Evolutionary conservation across 2,329 filamentous ascomycete species (phyloP).

Genomic region (Cladophialophora exuberans): DNA sequence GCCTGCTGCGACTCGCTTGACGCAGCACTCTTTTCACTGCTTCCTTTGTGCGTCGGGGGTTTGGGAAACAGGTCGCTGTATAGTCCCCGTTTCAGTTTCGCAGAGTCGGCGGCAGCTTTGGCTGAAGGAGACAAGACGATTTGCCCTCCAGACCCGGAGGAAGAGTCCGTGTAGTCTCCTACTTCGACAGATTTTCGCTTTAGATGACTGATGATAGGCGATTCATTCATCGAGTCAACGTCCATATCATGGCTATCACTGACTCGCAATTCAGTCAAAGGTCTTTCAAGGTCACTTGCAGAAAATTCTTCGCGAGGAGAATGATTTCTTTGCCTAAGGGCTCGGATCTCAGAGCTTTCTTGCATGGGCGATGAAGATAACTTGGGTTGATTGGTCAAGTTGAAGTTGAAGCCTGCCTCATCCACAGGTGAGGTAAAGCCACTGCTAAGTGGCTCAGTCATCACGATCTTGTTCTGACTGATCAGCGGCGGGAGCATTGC

Average conservation of each 20-base stretch:
- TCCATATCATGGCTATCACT: constrained; percentile 22
- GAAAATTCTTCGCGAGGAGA: constrained; percentile 3
- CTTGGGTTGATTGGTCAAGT: background rate
- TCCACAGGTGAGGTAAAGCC: constrained; percentile 31
- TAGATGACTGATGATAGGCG: constrained; percentile 24
- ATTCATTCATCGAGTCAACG: constrained; percentile 23
- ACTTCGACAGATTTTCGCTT: constrained; percentile 20
- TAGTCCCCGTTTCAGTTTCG: constrained; percentile 32
- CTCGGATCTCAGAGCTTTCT: background rate
- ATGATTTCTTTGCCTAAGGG: background rate
- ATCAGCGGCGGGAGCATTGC: constrained; percentile 5
- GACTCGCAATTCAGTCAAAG: constrained; percentile 26
- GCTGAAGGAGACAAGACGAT: constrained; percentile 30
- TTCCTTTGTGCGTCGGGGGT: constrained; percentile 14
- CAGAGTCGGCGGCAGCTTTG: constrained; percentile 33
- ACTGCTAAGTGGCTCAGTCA: constrained; percentile 31
- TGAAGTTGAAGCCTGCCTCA: background rate
- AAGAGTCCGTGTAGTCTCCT: background rate
- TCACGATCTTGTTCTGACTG: constrained; percentile 9
- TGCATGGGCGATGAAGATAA: background rate
- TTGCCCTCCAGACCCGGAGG: background rate
- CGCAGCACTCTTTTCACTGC: constrained; percentile 4
- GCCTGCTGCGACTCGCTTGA: constrained; percentile 4
- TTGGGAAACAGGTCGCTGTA: constrained; percentile 23
- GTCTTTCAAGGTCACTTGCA: constrained; percentile 25